Evolutionary conservation across 2,329 filamentous ascomycete species (phyloP).

Genomic region (Hortaea werneckii): DNA sequence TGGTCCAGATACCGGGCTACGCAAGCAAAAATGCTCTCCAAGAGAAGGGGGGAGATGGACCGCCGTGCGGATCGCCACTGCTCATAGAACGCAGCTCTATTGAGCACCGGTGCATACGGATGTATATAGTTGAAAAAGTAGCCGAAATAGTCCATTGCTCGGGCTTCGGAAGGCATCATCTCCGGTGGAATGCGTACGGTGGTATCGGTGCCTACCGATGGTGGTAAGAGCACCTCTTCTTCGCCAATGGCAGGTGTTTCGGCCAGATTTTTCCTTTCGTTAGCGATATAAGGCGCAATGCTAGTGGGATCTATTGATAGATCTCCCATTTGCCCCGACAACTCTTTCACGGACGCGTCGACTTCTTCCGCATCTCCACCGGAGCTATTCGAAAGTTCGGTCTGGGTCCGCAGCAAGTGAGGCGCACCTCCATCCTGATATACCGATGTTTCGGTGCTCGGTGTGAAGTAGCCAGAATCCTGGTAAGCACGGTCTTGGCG

Average conservation of each 20-base stretch:
- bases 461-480: conserved; percentile 9
- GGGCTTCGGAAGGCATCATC: conserved; percentile 82
- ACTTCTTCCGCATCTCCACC: conserved; percentile 24
- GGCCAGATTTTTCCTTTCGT: conserved; percentile 46
- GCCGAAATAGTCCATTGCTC: conserved; percentile 73
- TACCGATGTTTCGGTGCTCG: conserved; percentile 5
- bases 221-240: conserved; percentile 59
- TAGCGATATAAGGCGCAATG: conserved; percentile 77
- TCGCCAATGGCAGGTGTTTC: conserved; percentile 60
- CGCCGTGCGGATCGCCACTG: conserved; percentile 78
- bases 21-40: conserved; percentile 88
- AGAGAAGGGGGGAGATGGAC: conserved; percentile 77
- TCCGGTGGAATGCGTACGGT: conserved; percentile 84
- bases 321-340: conserved; percentile 61
- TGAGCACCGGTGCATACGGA: conserved; percentile 83
- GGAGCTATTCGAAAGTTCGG: conserved; percentile 17
- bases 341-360: conserved; percentile 20
- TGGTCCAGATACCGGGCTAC: conserved; percentile 75
- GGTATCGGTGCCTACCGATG: conserved; percentile 57
- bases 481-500: conserved; percentile 8
- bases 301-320: conserved; percentile 80
- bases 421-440: conserved; percentile 10
- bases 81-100: conserved; percentile 70
- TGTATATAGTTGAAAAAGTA: conserved; percentile 87
- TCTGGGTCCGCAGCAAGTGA: conserved; percentile 14